phyloP scores from a whole-genome alignment of 345 rosid genomes.

The Geranium rotundifolium region DNA sequence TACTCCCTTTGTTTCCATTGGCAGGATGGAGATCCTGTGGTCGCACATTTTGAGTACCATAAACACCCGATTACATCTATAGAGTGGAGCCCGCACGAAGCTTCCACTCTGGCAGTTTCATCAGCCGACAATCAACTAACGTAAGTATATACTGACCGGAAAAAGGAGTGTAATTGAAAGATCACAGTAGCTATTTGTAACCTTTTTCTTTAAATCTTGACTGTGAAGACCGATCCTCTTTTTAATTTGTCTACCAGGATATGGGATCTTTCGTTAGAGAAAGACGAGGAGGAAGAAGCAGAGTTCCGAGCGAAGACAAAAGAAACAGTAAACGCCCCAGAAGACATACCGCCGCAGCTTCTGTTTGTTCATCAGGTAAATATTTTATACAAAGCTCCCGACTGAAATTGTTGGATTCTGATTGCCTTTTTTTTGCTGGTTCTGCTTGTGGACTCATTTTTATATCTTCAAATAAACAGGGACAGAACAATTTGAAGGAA shows the following conservation, averaged over 20 bases:
- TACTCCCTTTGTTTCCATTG: neutral
- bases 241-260: conserved; percentile 34
- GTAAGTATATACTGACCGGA: conserved; percentile 28
- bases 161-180: neutral
- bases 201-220: neutral
- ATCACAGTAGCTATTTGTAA: neutral
- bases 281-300: conserved; percentile 92
- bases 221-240: neutral
- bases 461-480: conserved; percentile 31
- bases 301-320: conserved; percentile 76
- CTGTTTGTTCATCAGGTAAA: conserved; percentile 90
- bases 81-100: conserved; percentile 90
- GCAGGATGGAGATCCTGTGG: conserved; percentile 65
- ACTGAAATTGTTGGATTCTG: neutral
- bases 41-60: conserved; percentile 89
- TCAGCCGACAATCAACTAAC: conserved; percentile 83
- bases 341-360: conserved; percentile 86
- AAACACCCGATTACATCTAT: conserved; percentile 85
- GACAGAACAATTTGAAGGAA: conserved; percentile 90
- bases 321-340: conserved; percentile 75
- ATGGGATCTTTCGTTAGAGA: conserved; percentile 95
- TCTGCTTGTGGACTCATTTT: neutral
- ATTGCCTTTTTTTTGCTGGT: conserved; percentile 1
- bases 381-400: neutral
- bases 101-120: conserved; percentile 76